phyloP scores from a whole-genome alignment of 306 rosid genomes.

The Pachyrhizus erosus region DNA sequence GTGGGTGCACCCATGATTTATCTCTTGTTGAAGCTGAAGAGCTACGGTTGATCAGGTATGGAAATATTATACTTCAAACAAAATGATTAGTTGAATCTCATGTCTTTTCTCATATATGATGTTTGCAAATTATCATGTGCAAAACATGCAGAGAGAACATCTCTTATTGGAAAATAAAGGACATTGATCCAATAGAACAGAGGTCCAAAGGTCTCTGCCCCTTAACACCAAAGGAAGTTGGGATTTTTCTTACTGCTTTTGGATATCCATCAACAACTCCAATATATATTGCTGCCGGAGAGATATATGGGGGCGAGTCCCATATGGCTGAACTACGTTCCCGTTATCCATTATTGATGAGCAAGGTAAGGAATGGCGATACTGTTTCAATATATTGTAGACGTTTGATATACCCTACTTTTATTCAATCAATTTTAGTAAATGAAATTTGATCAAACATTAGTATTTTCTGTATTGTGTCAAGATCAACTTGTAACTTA shows the following conservation, averaged over 20 bases:
- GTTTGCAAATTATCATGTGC: slow-evolving; percentile 24
- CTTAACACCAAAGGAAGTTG: slow-evolving; percentile 95
- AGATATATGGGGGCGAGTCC: slow-evolving; percentile 88
- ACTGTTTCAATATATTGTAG: slow-evolving; percentile 21
- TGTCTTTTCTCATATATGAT: slow-evolving; percentile 1
- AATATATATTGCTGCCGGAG: slow-evolving; percentile 93
- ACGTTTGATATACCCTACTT: background rate
- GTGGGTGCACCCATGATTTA: slow-evolving; percentile 90
- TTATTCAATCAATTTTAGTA: background rate
- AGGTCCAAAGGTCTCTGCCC: slow-evolving; percentile 93
- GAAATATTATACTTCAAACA: slow-evolving; percentile 29
- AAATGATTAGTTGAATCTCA: slow-evolving; percentile 27
- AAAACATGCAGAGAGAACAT: slow-evolving; percentile 77
- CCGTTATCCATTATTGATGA: slow-evolving; percentile 84
- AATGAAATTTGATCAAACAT: slow-evolving; percentile 5
- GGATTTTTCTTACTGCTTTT: slow-evolving; percentile 86
- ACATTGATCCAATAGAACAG: slow-evolving; percentile 80
- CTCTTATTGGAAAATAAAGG: slow-evolving; percentile 93
- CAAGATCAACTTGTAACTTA: slow-evolving; percentile 12
- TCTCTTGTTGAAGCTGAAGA: slow-evolving; percentile 85
- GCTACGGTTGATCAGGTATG: slow-evolving; percentile 74
- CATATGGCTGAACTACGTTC: slow-evolving; percentile 75
- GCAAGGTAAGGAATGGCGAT: slow-evolving; percentile 65
- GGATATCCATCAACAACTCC: slow-evolving; percentile 89
- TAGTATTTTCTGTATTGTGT: slow-evolving; percentile 11